Percentiles rank a stretch among this genome's conserved stretches.
Conservation (phyloP, 1,284 basidiomycete species). For the Trametes hirsuta region DNA sequence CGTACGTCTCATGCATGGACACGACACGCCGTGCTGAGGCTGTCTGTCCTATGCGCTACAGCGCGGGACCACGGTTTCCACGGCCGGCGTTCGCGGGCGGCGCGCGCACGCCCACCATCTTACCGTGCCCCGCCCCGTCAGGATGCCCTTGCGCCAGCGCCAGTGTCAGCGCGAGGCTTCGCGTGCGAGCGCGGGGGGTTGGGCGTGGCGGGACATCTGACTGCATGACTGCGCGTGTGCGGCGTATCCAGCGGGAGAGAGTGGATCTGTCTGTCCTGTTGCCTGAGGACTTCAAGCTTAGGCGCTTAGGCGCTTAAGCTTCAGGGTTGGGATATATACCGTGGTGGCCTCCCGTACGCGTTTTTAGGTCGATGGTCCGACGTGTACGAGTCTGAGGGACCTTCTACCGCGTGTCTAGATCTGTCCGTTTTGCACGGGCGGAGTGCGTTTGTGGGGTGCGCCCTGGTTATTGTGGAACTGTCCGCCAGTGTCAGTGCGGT, state of each 20-base stretch:
- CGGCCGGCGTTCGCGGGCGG: constrained; percentile 21
- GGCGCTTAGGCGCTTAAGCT: background rate
- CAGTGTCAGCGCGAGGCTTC: background rate
- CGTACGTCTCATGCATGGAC: background rate
- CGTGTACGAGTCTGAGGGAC: no score
- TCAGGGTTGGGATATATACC: no score
- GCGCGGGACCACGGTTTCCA: constrained; percentile 1
- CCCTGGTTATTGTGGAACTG: no score
- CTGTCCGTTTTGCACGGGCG: no score
- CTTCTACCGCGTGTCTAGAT: no score
- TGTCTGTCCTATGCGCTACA: background rate
- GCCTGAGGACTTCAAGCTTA: background rate
- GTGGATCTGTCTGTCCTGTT: background rate
- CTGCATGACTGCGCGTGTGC: no score
- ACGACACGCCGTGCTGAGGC: background rate
- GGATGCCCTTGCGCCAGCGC: no score
- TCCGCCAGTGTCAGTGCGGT: no score
- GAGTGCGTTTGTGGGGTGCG: no score
- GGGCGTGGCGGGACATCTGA: background rate
- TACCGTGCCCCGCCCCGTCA: background rate
- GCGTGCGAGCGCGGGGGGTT: background rate
- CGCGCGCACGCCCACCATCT: background rate
- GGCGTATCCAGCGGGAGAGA: no score
- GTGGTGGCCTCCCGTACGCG: background rate
- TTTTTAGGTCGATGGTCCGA: no score